Evolutionary conservation across 805 yeast species (phyloP).

Genomic region (Barnettozyma botsteinii): DNA sequence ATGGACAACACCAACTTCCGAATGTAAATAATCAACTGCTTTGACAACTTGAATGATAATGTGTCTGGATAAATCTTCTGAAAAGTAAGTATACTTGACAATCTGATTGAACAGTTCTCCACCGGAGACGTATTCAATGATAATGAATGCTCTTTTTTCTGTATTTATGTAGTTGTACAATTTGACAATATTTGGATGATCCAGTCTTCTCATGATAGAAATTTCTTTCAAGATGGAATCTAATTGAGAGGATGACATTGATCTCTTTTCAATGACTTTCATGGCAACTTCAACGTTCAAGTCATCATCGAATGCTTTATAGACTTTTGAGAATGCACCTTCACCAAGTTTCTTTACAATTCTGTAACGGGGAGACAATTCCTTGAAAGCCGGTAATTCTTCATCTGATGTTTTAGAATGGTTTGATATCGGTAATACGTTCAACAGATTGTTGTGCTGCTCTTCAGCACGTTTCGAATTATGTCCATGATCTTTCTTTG

Average conservation of each 20-base stretch:
- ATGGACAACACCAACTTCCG: constrained; percentile 71
- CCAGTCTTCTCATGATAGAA: constrained; percentile 61
- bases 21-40: constrained; percentile 65
- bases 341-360: constrained; percentile 58
- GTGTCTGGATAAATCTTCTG: constrained; percentile 60
- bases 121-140: constrained; percentile 69
- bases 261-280: constrained; percentile 61
- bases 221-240: constrained; percentile 78
- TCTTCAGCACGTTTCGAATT: neutral
- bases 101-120: constrained; percentile 72
- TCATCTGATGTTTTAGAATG: neutral
- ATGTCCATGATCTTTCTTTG: neutral
- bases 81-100: constrained; percentile 59
- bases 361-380: constrained; percentile 29
- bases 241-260: constrained; percentile 54
- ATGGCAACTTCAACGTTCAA: constrained; percentile 36
- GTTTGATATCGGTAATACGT: neutral
- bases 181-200: constrained; percentile 58
- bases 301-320: constrained; percentile 42
- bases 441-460: neutral
- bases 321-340: constrained; percentile 78
- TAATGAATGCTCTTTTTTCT: constrained; percentile 53
- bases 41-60: constrained; percentile 57
- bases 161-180: constrained; percentile 64
- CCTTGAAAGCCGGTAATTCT: constrained; percentile 14